phyloP scores from a whole-genome alignment of 441 rosid species.

The Euphorbia celastroides region DNA sequence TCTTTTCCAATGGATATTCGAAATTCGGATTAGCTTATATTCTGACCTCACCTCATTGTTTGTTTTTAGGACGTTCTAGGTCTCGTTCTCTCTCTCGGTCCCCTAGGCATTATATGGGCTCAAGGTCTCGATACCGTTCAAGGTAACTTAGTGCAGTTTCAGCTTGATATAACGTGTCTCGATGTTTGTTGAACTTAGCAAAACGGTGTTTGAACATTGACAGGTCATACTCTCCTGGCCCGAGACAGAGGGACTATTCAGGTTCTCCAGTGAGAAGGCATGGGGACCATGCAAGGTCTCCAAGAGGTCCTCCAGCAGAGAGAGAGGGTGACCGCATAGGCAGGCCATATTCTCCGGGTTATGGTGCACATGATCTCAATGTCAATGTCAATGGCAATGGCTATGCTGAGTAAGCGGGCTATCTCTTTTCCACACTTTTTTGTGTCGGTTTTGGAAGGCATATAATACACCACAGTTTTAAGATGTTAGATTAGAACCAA shows the following conservation, averaged over 20 bases:
- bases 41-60: constrained; percentile 6
- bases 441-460: background rate
- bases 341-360: constrained; percentile 65
- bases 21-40: no score
- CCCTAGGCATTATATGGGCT: constrained; percentile 61
- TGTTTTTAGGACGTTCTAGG: constrained; percentile 62
- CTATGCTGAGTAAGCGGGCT: constrained; percentile 46
- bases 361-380: constrained; percentile 35
- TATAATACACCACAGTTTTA: no score
- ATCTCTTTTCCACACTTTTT: background rate
- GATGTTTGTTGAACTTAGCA: background rate
- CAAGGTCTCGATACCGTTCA: constrained; percentile 79
- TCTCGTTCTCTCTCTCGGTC: constrained; percentile 73
- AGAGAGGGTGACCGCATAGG: constrained; percentile 41
- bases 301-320: constrained; percentile 66
- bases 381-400: constrained; percentile 39
- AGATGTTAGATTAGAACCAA: background rate
- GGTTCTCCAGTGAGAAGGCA: constrained; percentile 70
- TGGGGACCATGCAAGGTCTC: constrained; percentile 55
- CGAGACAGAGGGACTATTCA: constrained; percentile 58
- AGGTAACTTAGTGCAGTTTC: constrained; percentile 39
- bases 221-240: constrained; percentile 87
- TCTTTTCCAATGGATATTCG: background rate
- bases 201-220: background rate
- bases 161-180: constrained; percentile 2